Evolutionary conservation across 75 land plant genomes (phyloP).

Genomic region (Pinus tabuliformis): DNA sequence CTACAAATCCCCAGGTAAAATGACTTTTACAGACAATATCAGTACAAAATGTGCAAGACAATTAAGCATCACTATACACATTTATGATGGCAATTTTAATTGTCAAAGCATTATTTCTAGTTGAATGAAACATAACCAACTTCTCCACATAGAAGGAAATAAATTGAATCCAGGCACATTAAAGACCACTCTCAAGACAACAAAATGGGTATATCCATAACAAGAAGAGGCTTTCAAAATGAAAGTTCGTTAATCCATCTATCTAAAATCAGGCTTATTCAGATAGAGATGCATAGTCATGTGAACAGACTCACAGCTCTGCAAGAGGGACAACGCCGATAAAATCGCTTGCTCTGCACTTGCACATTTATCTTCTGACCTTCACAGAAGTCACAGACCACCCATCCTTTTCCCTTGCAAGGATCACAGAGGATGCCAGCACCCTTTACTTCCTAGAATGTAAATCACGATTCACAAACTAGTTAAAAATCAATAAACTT

Average conservation of each 20-base stretch:
- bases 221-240: not conserved
- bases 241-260: not conserved
- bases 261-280: not conserved
- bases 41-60: not conserved
- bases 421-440: constrained; percentile 55
- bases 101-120: not conserved
- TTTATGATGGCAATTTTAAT: not conserved
- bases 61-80: not conserved
- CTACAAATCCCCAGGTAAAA: not conserved
- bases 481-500: not conserved
- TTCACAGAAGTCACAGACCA: constrained; percentile 77
- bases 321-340: constrained; percentile 81
- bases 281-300: not conserved
- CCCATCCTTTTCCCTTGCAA: constrained; percentile 79
- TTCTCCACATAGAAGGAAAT: not conserved
- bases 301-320: constrained; percentile 66
- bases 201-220: not conserved
- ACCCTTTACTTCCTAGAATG: constrained; percentile 10
- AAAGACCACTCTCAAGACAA: not conserved
- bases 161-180: not conserved
- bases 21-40: not conserved
- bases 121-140: not conserved
- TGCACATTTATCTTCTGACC: constrained; percentile 87
- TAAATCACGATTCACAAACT: not conserved
- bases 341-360: constrained; percentile 53